These are phyloP conservation scores for Penicillium canariense DNA, from an alignment of 495 filamentous ascomycete genomes.

Conservation along the genomic window DNA sequence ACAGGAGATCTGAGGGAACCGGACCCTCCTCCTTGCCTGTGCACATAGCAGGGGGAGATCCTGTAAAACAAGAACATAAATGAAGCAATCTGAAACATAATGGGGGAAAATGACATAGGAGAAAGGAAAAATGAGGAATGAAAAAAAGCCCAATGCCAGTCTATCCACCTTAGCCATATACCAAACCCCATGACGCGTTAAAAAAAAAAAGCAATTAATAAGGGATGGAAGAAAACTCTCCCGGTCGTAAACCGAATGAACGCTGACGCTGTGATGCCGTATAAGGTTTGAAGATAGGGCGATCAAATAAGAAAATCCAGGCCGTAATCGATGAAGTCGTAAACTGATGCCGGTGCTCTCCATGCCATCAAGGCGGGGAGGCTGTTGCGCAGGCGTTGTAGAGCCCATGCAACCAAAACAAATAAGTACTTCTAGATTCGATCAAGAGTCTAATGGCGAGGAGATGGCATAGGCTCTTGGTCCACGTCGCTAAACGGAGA, in stretches of 20 bases:
- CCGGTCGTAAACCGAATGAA: slow-evolving; percentile 26
- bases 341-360: slow-evolving; percentile 1
- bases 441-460: slow-evolving; percentile 23
- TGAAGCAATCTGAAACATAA: slow-evolving; percentile 16
- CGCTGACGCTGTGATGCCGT: slow-evolving; percentile 27
- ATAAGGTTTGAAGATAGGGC: slow-evolving; percentile 10
- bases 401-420: background rate
- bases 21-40: background rate
- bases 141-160: slow-evolving; percentile 24
- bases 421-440: background rate
- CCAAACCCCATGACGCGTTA: slow-evolving; percentile 29
- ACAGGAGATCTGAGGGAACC: slow-evolving; percentile 19
- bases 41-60: background rate
- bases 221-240: background rate
- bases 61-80: slow-evolving; percentile 10
- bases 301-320: slow-evolving; percentile 7
- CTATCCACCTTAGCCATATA: slow-evolving; percentile 25
- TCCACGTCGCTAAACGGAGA: slow-evolving; percentile 48
- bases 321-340: slow-evolving; percentile 16
- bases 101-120: slow-evolving; percentile 14
- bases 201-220: background rate
- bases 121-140: slow-evolving; percentile 10
- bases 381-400: background rate
- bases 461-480: slow-evolving; percentile 34
- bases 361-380: background rate